Evolutionary conservation across 2,329 filamentous ascomycete species (phyloP), one percentile per base, ranked within the genome.

Genomic region (Epichloe coenophiala): DNA sequence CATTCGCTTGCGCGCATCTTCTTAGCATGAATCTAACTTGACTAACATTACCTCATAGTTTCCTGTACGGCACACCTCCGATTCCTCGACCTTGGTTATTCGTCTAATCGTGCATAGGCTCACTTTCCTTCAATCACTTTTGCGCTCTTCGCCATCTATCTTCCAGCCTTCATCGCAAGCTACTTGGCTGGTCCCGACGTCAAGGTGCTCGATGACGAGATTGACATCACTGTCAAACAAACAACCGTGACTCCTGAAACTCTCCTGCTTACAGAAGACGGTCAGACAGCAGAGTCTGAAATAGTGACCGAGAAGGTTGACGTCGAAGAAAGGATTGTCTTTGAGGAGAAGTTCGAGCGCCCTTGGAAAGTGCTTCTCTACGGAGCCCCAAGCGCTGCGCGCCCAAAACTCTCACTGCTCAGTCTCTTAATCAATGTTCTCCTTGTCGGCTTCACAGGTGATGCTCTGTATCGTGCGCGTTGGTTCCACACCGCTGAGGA

Each of bases 381-480:
- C 3, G 93, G 93, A 3, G 69, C 84, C 0, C 91, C 93, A 1
- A 88, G 81, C 58, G 78, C 84, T 6, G 76, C 73, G n/a, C 88
- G 81, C 48, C 70, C 78, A 12, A 59, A 82, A 21, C 75, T 82
- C 58, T 91, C 86, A 19, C 67, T 78, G 45, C 57, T 81, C 27
- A 87, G 86, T 0, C 78, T 89, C 48, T 66, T 82, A 31, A 76
- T 93, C 63, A 97, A 97, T 63, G 61, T 81, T 17, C 67, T 76
- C 3, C 70, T 93, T 40, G 74, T 88, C 5, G 71, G 78, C 8
- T 78, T 91, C 66, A 78, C 83, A 0, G 74, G 83, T 27, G 93
- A 98, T 64, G 78, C 90, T 39, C 74, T 95, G 13, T 89, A 86
- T 61, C 80, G 86, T 19, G 84, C 85, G 2, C 79, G 80, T 11